Evolutionary conservation across 2,329 filamentous ascomycete species (phyloP).

Genomic region (Botrytis elliptica): DNA sequence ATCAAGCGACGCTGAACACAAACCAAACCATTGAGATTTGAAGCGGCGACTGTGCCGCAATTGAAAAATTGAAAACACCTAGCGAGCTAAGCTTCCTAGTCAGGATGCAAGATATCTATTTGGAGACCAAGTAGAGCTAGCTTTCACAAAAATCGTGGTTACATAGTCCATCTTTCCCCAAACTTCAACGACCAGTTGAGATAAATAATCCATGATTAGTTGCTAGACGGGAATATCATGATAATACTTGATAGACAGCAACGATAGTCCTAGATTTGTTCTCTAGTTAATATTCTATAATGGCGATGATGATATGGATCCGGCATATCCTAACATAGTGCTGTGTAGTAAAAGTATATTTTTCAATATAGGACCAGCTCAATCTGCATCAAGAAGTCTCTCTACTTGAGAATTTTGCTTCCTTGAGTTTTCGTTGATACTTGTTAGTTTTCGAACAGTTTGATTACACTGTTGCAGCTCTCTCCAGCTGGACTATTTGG

Average conservation of each 20-base stretch:
- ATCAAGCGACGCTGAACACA: neutral
- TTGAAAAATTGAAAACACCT: neutral
- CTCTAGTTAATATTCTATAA: neutral
- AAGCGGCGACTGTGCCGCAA: neutral
- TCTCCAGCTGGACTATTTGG: neutral
- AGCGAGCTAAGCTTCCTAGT: rapidly evolving
- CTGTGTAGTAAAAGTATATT: too few relatives aligned
- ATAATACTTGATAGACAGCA: neutral
- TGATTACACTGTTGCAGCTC: neutral
- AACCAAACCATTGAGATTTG: neutral
- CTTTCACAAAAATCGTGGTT: too few relatives aligned
- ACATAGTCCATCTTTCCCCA: neutral
- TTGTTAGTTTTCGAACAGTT: neutral
- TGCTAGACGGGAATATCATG: rapidly evolving
- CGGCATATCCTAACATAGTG: too few relatives aligned
- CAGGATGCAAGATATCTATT: neutral
- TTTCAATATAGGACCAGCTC: rapidly evolving
- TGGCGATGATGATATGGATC: neutral
- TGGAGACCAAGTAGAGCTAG: too few relatives aligned
- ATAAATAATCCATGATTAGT: neutral
- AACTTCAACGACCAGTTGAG: too few relatives aligned
- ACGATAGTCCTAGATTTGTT: neutral
- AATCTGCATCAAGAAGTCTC: neutral
- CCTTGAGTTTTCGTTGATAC: neutral
- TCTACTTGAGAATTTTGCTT: neutral